phyloP scores from a whole-genome alignment of 2,329 filamentous ascomycete genomes.

The Ophiostoma ips region DNA sequence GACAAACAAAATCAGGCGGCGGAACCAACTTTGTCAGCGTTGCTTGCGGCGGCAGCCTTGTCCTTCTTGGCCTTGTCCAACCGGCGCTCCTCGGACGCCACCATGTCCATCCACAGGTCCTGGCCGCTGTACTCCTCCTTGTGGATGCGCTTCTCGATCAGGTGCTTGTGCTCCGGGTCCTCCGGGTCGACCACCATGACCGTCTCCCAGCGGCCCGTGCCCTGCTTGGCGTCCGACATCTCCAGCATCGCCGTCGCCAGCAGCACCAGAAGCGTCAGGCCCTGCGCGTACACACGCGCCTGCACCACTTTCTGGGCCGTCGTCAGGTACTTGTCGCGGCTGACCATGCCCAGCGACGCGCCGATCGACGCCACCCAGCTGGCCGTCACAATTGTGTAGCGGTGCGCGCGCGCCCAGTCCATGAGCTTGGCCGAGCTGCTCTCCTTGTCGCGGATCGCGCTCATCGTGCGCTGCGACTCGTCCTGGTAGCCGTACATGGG shows the following conservation, averaged over 20 bases:
- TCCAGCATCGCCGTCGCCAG: conserved; percentile 74
- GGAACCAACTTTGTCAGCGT: conserved; percentile 11
- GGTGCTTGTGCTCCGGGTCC: conserved; percentile 67
- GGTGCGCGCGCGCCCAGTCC: conserved; percentile 64
- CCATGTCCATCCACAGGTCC: conserved; percentile 91
- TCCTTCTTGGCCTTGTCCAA: conserved; percentile 26
- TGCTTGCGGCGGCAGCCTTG: conserved; percentile 10
- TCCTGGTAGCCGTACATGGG: conserved; percentile 54
- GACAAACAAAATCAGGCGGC: conserved; percentile 5
- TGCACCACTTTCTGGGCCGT: conserved; percentile 82
- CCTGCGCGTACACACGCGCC: conserved; percentile 88
- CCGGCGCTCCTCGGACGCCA: conserved; percentile 60
- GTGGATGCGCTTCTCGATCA: conserved; percentile 78
- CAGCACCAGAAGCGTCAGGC: conserved; percentile 70
- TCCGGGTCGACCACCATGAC: conserved; percentile 67
- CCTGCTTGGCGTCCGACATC: conserved; percentile 59
- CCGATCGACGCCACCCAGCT: conserved; percentile 75
- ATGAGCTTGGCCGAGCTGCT: conserved; percentile 40
- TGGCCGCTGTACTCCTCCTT: conserved; percentile 78
- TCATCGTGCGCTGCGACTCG: conserved; percentile 40
- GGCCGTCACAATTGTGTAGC: conserved; percentile 73
- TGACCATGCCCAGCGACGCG: conserved; percentile 59
- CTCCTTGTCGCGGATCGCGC: conserved; percentile 43
- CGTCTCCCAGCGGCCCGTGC: conserved; percentile 70
- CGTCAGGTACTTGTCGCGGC: conserved; percentile 60